Percentiles rank a stretch among this genome's conserved stretches.
Conservation (phyloP, 169 alveolate species). For the Theileria equi region DNA sequence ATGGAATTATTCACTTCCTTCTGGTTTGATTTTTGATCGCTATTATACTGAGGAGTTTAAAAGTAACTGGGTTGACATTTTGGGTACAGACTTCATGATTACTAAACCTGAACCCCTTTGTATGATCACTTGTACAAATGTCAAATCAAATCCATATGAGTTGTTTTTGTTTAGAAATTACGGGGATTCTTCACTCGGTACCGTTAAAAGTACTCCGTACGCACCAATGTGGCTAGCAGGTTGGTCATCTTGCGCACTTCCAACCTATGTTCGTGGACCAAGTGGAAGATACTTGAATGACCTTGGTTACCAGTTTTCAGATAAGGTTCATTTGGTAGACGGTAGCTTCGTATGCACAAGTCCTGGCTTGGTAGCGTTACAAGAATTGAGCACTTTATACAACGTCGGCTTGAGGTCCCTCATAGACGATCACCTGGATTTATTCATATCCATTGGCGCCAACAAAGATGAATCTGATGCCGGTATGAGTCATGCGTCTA, state of each 20-base stretch:
- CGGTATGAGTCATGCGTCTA: constrained; percentile 9
- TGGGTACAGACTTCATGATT: constrained; percentile 68
- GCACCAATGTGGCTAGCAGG: constrained; percentile 83
- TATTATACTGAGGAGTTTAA: constrained; percentile 55
- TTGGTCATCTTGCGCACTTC: constrained; percentile 79
- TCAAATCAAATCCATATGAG: constrained; percentile 70
- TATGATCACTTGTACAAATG: constrained; percentile 76
- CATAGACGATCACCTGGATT: constrained; percentile 48
- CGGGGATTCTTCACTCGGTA: constrained; percentile 48
- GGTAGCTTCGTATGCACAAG: constrained; percentile 73
- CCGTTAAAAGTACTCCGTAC: constrained; percentile 68
- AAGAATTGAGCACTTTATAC: constrained; percentile 59
- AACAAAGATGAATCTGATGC: constrained; percentile 2
- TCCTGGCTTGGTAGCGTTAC: constrained; percentile 77
- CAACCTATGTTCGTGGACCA: constrained; percentile 80
- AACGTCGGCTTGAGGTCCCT: constrained; percentile 34
- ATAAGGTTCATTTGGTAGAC: constrained; percentile 75
- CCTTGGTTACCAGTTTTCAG: constrained; percentile 65
- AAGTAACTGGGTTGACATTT: constrained; percentile 46
- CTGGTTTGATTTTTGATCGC: constrained; percentile 77
- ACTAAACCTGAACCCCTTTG: constrained; percentile 54
- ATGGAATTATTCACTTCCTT: constrained; percentile 66
- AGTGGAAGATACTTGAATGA: constrained; percentile 55
- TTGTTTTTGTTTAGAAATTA: constrained; percentile 74
- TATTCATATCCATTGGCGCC: constrained; percentile 48